Evolutionary conservation across 805 yeast genomes (phyloP).

Genomic region (Teunomyces funiuensis): DNA sequence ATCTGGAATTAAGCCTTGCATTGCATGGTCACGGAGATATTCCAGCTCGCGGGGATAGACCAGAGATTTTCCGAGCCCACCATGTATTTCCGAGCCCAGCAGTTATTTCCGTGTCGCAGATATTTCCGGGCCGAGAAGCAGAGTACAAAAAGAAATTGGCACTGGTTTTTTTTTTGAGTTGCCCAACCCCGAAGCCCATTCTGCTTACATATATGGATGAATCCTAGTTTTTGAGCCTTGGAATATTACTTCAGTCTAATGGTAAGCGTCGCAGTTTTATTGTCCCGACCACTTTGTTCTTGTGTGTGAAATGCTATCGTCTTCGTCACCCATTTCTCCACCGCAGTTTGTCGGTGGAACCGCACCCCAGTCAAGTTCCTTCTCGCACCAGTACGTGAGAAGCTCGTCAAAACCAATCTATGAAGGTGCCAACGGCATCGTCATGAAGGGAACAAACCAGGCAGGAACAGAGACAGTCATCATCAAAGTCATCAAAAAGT

Average conservation of each 20-base stretch:
- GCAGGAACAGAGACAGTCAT: slow-evolving; percentile 20
- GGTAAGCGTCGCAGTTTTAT: neutral
- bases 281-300: neutral
- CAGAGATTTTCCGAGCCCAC: too few relatives aligned
- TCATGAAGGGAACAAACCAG: slow-evolving; percentile 31
- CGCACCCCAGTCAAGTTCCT: neutral
- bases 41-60: too few relatives aligned
- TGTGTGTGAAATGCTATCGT: neutral
- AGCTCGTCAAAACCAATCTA: slow-evolving; percentile 30
- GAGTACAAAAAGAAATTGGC: neutral
- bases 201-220: neutral
- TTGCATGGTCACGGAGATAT: too few relatives aligned
- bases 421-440: slow-evolving; percentile 44
- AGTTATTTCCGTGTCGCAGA: too few relatives aligned
- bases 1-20: too few relatives aligned
- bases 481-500: slow-evolving; percentile 31
- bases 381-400: slow-evolving; percentile 21
- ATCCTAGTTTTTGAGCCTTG: neutral
- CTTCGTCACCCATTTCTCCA: neutral
- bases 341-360: neutral
- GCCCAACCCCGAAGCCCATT: neutral
- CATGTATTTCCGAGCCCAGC: too few relatives aligned
- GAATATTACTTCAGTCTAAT: neutral
- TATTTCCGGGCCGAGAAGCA: neutral
- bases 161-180: neutral